These are phyloP conservation scores for Pythium phragmitis DNA, from an alignment of 352 stramenopile species.

Conservation along the genomic window DNA sequence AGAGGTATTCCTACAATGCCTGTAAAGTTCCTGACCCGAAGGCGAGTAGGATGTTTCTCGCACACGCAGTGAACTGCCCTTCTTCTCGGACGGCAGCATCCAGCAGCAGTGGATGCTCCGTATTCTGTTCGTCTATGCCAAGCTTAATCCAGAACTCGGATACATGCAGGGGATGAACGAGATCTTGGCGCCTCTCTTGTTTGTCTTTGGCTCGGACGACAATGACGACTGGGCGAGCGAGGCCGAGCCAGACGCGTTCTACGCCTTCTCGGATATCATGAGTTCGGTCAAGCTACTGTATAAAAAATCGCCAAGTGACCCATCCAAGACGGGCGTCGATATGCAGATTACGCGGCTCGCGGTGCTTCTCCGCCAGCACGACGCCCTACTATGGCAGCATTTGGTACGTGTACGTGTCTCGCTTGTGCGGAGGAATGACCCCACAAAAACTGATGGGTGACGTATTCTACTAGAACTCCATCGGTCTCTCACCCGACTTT, in stretches of 20 bases:
- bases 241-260: conserved; percentile 55
- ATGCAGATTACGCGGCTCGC: conserved; percentile 54
- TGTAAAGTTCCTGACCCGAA: background rate
- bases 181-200: conserved; percentile 86
- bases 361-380: conserved; percentile 56
- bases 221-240: conserved; percentile 31
- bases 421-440: background rate
- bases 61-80: conserved; percentile 48
- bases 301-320: conserved; percentile 35
- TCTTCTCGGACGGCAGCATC: conserved; percentile 49
- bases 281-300: conserved; percentile 49
- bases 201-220: conserved; percentile 65
- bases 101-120: conserved; percentile 67
- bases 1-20: background rate
- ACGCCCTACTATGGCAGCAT: conserved; percentile 63
- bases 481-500: conserved; percentile 54
- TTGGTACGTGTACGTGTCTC: conserved; percentile 33
- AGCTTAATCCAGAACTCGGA: conserved; percentile 74
- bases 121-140: conserved; percentile 76
- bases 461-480: conserved; percentile 44
- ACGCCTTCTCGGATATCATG: conserved; percentile 53
- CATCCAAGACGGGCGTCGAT: conserved; percentile 52
- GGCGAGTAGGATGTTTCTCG: conserved; percentile 49
- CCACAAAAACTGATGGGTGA: background rate
- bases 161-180: conserved; percentile 97